Evolutionary conservation across 225 moss, liverwort and hornwort genomes (phyloP).

Genomic region (Polytrichum commune): DNA sequence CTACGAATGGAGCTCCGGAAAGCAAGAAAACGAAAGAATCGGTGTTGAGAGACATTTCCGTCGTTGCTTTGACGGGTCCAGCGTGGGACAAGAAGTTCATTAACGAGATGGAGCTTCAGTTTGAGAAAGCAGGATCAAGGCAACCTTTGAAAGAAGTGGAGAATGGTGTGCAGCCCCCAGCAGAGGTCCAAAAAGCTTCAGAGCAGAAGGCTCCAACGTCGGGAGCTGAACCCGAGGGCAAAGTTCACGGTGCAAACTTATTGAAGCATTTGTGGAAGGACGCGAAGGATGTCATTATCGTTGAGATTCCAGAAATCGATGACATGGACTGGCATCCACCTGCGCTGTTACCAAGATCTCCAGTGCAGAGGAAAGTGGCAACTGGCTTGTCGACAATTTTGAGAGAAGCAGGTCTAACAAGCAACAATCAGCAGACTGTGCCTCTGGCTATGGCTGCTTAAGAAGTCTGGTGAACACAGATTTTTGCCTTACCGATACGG

Average conservation of each 20-base stretch:
- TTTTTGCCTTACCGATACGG: too few relatives aligned
- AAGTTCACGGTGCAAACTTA: constrained; percentile 54
- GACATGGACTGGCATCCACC: constrained; percentile 72
- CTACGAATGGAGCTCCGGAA: constrained; percentile 50
- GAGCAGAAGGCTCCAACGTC: constrained; percentile 9
- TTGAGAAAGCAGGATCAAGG: constrained; percentile 40
- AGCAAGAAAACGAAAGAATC: constrained; percentile 7
- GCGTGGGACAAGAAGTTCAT: constrained; percentile 73
- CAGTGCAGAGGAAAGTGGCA: constrained; percentile 16
- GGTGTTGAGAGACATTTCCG: constrained; percentile 24
- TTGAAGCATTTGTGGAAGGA: constrained; percentile 39
- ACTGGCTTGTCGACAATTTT: constrained; percentile 41
- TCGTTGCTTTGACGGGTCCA: constrained; percentile 47
- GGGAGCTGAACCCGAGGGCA: constrained; percentile 38
- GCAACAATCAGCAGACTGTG: constrained; percentile 16
- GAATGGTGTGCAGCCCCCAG: constrained; percentile 9
- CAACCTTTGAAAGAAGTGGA: constrained; percentile 30
- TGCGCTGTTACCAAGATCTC: constrained; percentile 37
- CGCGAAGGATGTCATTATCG: constrained; percentile 9
- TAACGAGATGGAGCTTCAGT: constrained; percentile 59
- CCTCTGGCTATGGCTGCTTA: not conserved
- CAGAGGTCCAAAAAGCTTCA: not conserved
- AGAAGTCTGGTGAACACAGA: not conserved
- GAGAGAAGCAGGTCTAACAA: constrained; percentile 45
- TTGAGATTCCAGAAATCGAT: constrained; percentile 25